Conservation (phyloP, 2,329 filamentous ascomycete species). For the Drechmeria coniospora region DNA sequence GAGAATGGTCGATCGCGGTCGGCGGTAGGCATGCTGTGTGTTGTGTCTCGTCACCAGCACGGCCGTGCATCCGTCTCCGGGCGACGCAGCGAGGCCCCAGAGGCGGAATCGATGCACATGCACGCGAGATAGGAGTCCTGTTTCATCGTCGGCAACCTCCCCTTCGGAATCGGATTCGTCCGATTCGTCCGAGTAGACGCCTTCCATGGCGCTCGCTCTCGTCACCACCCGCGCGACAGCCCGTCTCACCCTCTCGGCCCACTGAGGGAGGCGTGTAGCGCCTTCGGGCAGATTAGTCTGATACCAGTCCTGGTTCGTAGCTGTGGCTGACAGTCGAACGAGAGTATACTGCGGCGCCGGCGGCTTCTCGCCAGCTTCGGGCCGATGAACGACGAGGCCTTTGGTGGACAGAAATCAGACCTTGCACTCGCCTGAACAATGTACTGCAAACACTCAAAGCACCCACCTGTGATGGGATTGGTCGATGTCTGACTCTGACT, state of each 20-base stretch:
- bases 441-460: background rate
- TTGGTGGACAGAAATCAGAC: background rate
- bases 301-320: constrained; percentile 35
- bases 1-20: constrained; percentile 19
- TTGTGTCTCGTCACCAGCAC: constrained; percentile 33
- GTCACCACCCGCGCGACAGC: constrained; percentile 28
- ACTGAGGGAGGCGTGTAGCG: constrained; percentile 19
- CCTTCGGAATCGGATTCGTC: constrained; percentile 9
- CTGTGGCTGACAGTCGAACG: constrained; percentile 35
- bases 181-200: constrained; percentile 13
- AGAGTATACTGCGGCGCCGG: constrained; percentile 33
- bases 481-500: constrained; percentile 18
- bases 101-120: constrained; percentile 34
- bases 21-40: constrained; percentile 31
- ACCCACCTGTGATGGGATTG: constrained; percentile 11
- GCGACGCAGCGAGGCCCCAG: constrained; percentile 36
- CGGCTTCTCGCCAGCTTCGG: constrained; percentile 8
- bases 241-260: constrained; percentile 31
- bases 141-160: constrained; percentile 9
- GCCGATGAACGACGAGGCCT: constrained; percentile 31
- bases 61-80: constrained; percentile 34
- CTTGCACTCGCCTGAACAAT: background rate
- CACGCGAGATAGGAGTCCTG: constrained; percentile 23
- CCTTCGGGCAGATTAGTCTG: constrained; percentile 28
- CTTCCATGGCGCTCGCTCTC: constrained; percentile 26